Conservation (phyloP, 768 basidiomycete genomes). For the Chiua virens region DNA sequence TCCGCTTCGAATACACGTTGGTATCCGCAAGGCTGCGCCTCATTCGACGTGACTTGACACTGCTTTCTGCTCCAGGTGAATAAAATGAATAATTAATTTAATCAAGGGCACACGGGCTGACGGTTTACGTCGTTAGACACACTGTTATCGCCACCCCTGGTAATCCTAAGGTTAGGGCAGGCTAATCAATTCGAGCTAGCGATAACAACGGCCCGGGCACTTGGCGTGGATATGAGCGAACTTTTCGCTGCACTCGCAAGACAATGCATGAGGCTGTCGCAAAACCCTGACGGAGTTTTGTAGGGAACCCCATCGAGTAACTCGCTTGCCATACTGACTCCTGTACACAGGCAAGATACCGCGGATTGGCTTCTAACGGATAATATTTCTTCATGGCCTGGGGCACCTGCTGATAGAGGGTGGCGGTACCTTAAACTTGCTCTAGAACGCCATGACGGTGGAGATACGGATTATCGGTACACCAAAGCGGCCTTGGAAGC, state of each 20-base stretch:
- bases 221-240: constrained; percentile 85
- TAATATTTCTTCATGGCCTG: constrained; percentile 80
- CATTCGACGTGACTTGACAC: constrained; percentile 60
- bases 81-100: constrained; percentile 8
- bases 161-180: constrained; percentile 79
- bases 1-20: constrained; percentile 75
- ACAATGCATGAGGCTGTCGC: constrained; percentile 77
- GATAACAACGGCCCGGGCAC: constrained; percentile 68
- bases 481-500: constrained; percentile 75
- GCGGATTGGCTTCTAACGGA: constrained; percentile 85
- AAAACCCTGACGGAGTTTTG: constrained; percentile 59
- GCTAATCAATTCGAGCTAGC: constrained; percentile 78
- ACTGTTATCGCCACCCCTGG: constrained; percentile 55
- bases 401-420: constrained; percentile 73
- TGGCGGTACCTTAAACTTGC: constrained; percentile 87
- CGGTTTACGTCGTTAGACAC: constrained; percentile 42
- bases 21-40: constrained; percentile 78
- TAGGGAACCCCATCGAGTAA: constrained; percentile 34
- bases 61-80: constrained; percentile 67
- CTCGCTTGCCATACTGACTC: constrained; percentile 2
- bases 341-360: constrained; percentile 55
- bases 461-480: constrained; percentile 72
- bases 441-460: constrained; percentile 73
- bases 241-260: constrained; percentile 75
- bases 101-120: constrained; percentile 13